phyloP scores from a whole-genome alignment of 768 basidiomycete species.

The Boletus insuetus region DNA sequence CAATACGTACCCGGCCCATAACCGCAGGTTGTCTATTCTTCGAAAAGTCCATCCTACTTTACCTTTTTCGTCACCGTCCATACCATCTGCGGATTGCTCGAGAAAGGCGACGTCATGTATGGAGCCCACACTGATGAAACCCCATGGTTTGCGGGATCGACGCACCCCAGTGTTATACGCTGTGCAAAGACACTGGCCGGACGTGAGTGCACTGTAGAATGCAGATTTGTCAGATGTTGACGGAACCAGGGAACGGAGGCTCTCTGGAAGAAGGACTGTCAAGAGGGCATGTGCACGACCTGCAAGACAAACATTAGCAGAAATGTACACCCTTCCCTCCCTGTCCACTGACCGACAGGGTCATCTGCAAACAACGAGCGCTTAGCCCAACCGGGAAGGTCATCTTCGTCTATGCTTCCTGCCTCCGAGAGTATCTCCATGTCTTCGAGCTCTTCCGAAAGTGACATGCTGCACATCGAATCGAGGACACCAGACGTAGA shows the following conservation, averaged over 20 bases:
- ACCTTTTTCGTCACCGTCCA: conserved; percentile 38
- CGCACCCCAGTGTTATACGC: conserved; percentile 83
- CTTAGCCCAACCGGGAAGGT: conserved; percentile 77
- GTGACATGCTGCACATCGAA: conserved; percentile 45
- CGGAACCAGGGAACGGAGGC: conserved; percentile 43
- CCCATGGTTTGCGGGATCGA: conserved; percentile 82
- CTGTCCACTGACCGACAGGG: conserved; percentile 49
- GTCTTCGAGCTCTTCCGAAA: conserved; percentile 58
- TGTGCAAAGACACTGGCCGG: conserved; percentile 76
- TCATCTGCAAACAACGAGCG: conserved; percentile 52
- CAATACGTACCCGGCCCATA: conserved; percentile 76
- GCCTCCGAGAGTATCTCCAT: conserved; percentile 43
- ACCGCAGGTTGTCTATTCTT: conserved; percentile 77
- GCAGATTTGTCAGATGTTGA: conserved; percentile 30
- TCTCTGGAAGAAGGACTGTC: conserved; percentile 53
- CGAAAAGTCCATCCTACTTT: conserved; percentile 81
- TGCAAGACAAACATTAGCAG: conserved; percentile 27
- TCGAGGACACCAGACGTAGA: conserved; percentile 57
- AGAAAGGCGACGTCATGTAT: conserved; percentile 78
- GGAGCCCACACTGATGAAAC: conserved; percentile 72
- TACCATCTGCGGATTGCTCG: conserved; percentile 46
- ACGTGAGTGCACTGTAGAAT: conserved; percentile 59
- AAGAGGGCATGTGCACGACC: conserved; percentile 67
- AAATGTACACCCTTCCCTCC: conserved; percentile 1
- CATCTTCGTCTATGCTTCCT: conserved; percentile 60